Base-by-base conservation (phyloP, 495 filamentous ascomycete genomes). In the Penicillium coffeae region DNA sequence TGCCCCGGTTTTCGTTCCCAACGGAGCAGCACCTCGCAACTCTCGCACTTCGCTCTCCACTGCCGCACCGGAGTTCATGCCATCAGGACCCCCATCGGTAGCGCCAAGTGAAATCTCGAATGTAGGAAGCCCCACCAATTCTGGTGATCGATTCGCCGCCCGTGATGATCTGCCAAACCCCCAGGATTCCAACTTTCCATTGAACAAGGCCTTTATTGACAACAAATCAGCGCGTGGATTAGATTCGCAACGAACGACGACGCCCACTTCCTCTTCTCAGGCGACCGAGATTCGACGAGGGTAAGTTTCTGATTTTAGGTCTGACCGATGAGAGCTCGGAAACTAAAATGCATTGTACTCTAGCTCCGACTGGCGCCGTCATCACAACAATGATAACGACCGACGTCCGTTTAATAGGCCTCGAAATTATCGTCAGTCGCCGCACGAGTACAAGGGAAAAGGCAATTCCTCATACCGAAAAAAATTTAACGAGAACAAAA, bases 41-140 rank as follows among this genome's bases (percentile, higher is more conserved):
- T 56, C 70, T 0, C 77, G 79, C 45, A 80, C 83, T 2, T 74
- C 79, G 35, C 74, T 93, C 21, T 90, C 87, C 18, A 86, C 88
- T 7, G 73, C 79, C 14, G 88, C 88, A 6, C 84, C 87, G 0
- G 88, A 90, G 49, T 93, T 89, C 59, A 61, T 69, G 27, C 55
- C 59, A 15, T 38, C 63, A 67, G 38, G 51, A 20, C 25, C 25
- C 10, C 25, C 25, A 10, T 10, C 25, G 25, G 25, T 10, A 30
- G 55, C 62, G 36, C 63, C 62, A 42, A 69, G 51, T 50, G 63
- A 73, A 47, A 55, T 63, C 54, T 37, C 66, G 56, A 79, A 77
- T 67, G 69, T 73, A 68, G 56, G 72, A 57, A 33, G 45, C 47
- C 54, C 43, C 55, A 61, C 71, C 62, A 65, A 73, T 41, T 65